A percentile compares a stretch with the other conserved stretches of the same genome.
Conservation (phyloP, 495 filamentous ascomycete genomes). For the Penicillium simplicissimum region DNA sequence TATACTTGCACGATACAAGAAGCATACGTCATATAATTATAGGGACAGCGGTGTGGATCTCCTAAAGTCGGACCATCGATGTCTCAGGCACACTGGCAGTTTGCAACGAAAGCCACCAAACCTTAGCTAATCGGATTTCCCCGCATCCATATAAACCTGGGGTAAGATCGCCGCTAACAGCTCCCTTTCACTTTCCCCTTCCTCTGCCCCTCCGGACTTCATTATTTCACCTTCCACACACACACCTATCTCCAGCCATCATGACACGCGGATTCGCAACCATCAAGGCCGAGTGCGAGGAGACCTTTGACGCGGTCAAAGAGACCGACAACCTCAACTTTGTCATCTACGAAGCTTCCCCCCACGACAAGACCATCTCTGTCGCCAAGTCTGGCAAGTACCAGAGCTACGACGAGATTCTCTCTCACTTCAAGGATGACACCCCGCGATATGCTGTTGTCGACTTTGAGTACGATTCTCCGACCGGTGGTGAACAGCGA, state of each 20-base stretch:
- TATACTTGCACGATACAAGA: background rate
- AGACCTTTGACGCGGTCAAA: constrained; percentile 23
- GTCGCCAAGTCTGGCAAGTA: constrained; percentile 25
- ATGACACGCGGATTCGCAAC: constrained; percentile 27
- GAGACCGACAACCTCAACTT: constrained; percentile 24
- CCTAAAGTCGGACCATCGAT: background rate
- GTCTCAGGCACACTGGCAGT: background rate
- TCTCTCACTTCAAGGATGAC: constrained; percentile 20
- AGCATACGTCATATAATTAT: constrained; percentile 2
- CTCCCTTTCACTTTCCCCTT: background rate
- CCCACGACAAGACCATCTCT: constrained; percentile 29
- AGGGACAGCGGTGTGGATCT: background rate
- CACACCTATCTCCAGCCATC: background rate
- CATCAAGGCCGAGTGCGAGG: constrained; percentile 25
- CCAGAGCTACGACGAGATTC: constrained; percentile 18
- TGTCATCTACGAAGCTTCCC: constrained; percentile 22
- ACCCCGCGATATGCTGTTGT: constrained; percentile 23
- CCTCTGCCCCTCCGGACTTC: background rate
- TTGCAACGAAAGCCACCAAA: background rate
- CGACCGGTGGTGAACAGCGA: constrained; percentile 17
- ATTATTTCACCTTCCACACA: background rate
- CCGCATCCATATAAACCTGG: constrained; percentile 4
- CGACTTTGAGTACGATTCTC: constrained; percentile 21
- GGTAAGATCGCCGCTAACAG: background rate
- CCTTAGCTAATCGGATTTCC: constrained; percentile 3